Evolutionary conservation across 495 filamentous ascomycete genomes (phyloP).

Genomic region (Penicillium roqueforti): DNA sequence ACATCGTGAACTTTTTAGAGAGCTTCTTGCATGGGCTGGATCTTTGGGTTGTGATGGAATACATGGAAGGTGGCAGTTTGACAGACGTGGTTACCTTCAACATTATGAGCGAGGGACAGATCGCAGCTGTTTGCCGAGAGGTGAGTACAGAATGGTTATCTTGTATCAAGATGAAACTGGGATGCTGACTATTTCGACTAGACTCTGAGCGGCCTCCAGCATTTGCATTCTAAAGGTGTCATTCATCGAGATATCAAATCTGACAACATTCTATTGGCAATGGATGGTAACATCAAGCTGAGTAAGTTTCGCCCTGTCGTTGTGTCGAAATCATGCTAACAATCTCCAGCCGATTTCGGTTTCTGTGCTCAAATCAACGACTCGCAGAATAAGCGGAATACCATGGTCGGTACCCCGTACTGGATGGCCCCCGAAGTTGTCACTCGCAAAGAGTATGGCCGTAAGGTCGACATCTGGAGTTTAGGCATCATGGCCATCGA

Average conservation of each 20-base stretch:
- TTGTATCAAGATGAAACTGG: not conserved
- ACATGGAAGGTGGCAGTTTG: constrained; percentile 96
- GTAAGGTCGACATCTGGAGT: constrained; percentile 98
- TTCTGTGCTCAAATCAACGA: constrained; percentile 99
- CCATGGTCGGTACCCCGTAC: constrained; percentile 98
- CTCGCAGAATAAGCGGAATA: constrained; percentile 92
- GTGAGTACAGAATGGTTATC: constrained; percentile 35
- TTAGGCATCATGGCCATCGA: constrained; percentile 99
- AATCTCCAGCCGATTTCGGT: constrained; percentile 79
- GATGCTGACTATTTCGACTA: constrained; percentile 25
- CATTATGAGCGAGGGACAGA: constrained; percentile 96
- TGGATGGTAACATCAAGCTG: constrained; percentile 95
- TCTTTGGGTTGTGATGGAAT: constrained; percentile 99
- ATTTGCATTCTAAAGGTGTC: constrained; percentile 94
- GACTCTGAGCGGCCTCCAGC: constrained; percentile 87
- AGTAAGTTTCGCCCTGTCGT: constrained; percentile 57
- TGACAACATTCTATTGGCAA: constrained; percentile 91
- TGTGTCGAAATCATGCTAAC: constrained; percentile 29
- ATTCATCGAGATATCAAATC: constrained; percentile 99
- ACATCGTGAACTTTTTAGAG: constrained; percentile 99
- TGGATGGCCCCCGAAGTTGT: constrained; percentile 99
- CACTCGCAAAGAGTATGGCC: constrained; percentile 93
- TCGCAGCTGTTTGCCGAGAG: constrained; percentile 91
- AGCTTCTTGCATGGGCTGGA: constrained; percentile 86
- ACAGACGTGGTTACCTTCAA: constrained; percentile 99